phyloP scores from a whole-genome alignment of 2,329 filamentous ascomycete genomes.

The Fusarium pseudocircinatum region DNA sequence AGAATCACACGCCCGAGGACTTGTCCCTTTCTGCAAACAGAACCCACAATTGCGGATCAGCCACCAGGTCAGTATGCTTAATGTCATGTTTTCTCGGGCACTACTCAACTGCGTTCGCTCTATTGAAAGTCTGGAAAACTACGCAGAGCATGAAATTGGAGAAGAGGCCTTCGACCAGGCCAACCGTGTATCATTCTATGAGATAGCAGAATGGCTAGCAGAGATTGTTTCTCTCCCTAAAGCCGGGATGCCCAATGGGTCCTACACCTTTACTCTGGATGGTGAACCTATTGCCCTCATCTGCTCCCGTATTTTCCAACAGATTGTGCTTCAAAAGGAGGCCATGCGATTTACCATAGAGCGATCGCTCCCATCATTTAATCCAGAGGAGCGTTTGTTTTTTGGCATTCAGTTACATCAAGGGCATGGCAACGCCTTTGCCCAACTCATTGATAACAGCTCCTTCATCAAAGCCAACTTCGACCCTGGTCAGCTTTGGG shows the following conservation, averaged over 20 bases:
- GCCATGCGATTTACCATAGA: neutral
- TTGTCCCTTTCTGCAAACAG: slow-evolving; percentile 6
- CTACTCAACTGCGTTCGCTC: rapidly evolving
- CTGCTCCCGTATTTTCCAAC: slow-evolving; percentile 6
- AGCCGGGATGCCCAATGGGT: neutral
- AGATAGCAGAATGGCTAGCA: neutral
- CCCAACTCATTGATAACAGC: neutral
- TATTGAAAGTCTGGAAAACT: rapidly evolving
- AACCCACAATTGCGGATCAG: neutral
- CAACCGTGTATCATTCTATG: rapidly evolving
- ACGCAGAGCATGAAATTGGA: neutral
- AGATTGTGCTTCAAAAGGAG: neutral
- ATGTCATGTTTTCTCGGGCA: neutral
- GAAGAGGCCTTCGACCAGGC: rapidly evolving
- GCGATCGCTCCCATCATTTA: neutral
- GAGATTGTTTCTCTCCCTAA: rapidly evolving
- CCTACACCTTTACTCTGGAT: neutral
- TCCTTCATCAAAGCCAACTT: neutral
- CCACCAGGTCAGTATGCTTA: neutral
- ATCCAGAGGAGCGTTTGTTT: no score
- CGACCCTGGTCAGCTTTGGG: neutral
- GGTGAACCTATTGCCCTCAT: rapidly evolving
- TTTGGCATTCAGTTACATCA: no score
- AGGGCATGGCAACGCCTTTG: neutral
- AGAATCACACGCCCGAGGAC: neutral